Evolutionary conservation across 1,284 basidiomycete genomes (phyloP), one percentile per base, ranked within the genome.

Genomic region (Sporisorium exsertum): DNA sequence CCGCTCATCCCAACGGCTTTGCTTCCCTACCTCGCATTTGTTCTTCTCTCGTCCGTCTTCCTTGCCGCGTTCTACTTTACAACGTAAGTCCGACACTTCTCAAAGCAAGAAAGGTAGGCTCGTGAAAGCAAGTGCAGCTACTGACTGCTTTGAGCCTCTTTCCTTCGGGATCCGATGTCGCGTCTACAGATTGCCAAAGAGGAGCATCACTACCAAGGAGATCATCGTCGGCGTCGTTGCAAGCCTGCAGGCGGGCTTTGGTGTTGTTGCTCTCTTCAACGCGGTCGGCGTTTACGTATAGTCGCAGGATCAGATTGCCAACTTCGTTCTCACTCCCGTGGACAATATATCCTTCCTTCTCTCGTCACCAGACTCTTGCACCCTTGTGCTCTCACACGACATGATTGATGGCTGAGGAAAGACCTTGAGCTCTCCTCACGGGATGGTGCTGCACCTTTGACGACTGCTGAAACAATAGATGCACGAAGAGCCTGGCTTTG

Each of bases 201-300:
- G 55, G 27, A 59, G 58, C 27, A 24, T 74, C 33, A 59, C 66
- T 4, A 26, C 60, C 3, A 72, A 58, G 5, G 80, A 81, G 67
- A 61, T 76, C 37, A 8, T 71, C 29, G 65, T 79, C 9, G 76
- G 71, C 10, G 26, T 79, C 20, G 46, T 66, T 1, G 72, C 76
- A 20, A 81, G 79, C 42, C 57, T 81, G 33, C 72, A 76, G 56
- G 80, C 78, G 27, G 81, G 81, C 24, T 65, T 79, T 51, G 81
- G 81, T 37, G 63, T 78, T 10, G 81, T 83, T 12, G 80, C 81
- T 8, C 66, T 82, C 35, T 82, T 83, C 65, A 82, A 80, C 47
- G 75, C 81, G n/a, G 78, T 83, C 9, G 81, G 81, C n/a, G 80
- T 83, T 10, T 77, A 82, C 52, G 75, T 82, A 35, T 81, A 51